Conservation (phyloP, 768 basidiomycete species). For the Rhizopogon rudus region DNA sequence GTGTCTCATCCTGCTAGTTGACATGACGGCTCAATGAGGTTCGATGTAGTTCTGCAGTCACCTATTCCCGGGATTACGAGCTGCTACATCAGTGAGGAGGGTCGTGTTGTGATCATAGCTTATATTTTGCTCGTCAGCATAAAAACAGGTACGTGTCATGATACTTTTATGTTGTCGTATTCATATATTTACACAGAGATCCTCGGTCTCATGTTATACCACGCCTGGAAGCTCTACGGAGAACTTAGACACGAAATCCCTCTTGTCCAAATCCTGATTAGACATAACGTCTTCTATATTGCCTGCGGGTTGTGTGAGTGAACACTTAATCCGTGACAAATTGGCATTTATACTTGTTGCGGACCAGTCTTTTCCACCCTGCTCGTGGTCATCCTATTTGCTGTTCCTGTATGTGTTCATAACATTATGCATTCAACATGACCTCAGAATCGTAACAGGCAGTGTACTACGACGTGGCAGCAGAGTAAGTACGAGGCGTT, state of each 20-base stretch:
- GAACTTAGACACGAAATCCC: neutral
- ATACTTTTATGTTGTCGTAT: neutral
- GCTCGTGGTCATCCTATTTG: too few relatives aligned
- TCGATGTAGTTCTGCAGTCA: neutral
- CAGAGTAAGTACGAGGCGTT: neutral
- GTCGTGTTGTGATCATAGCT: neutral
- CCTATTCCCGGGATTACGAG: neutral
- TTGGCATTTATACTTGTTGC: neutral
- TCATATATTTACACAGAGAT: neutral
- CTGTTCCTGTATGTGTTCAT: neutral
- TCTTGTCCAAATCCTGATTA: neutral
- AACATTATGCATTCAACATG: neutral
- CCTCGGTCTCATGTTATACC: neutral
- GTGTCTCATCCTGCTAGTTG: neutral
- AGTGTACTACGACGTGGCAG: neutral
- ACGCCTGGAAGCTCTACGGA: neutral
- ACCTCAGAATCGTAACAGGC: neutral
- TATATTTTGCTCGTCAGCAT: neutral
- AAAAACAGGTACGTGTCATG: neutral
- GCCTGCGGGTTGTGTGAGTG: neutral
- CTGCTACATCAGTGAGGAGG: neutral
- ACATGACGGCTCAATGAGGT: neutral
- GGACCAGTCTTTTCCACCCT: neutral
- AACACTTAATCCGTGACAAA: neutral
- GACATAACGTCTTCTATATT: neutral